Evolutionary conservation across 345 rosid genomes (phyloP).

Genomic region (Bretschneidera sinensis): DNA sequence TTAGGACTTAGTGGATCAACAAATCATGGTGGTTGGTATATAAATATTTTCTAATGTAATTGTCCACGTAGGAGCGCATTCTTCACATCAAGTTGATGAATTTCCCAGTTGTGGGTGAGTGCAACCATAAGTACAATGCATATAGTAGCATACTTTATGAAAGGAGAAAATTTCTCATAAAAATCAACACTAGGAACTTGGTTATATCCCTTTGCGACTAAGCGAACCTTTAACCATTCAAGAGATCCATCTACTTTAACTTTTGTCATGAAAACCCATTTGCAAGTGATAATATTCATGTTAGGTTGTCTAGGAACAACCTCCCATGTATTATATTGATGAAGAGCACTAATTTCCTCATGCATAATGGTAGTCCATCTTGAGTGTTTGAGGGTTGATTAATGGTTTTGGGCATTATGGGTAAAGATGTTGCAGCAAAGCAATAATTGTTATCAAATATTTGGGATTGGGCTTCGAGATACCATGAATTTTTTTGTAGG

Average conservation of each 20-base stretch:
- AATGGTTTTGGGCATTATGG: background rate
- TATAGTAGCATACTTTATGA: background rate
- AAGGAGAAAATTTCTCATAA: background rate
- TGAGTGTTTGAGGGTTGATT: background rate
- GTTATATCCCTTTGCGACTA: background rate
- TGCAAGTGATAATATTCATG: background rate
- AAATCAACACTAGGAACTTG: background rate
- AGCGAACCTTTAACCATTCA: background rate
- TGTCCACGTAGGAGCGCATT: background rate
- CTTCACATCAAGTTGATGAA: too few species aligned
- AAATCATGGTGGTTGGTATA: background rate
- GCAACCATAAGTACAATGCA: background rate
- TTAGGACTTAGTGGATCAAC: background rate
- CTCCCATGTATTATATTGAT: background rate
- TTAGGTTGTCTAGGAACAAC: background rate
- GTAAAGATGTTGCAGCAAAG: too few species aligned
- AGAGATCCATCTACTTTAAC: background rate
- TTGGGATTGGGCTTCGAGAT: background rate
- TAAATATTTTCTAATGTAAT: too few species aligned
- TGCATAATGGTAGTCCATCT: background rate
- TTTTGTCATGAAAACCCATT: background rate
- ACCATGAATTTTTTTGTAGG: too few species aligned
- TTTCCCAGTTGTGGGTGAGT: too few species aligned
- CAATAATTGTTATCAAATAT: too few species aligned
- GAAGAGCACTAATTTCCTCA: background rate